Percentiles rank a stretch among this genome's conserved stretches.
phyloP scores from a whole-genome alignment of 2,329 filamentous ascomycete species.

The Daldinia eschscholtzii region DNA sequence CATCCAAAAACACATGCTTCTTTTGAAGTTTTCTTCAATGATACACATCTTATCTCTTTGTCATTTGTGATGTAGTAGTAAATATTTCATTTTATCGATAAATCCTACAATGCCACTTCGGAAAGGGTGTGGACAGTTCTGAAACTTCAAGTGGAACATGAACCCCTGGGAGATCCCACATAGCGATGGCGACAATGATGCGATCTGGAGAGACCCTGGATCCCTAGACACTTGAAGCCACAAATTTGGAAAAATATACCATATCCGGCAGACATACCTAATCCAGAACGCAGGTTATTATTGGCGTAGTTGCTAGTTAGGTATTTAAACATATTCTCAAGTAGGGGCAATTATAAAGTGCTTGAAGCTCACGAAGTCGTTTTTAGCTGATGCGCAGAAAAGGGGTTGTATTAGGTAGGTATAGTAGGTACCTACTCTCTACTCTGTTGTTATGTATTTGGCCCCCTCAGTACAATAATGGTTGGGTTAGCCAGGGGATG shows the following conservation, averaged over 20 bases:
- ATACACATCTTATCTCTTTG: constrained; percentile 20
- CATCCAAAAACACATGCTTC: constrained; percentile 1
- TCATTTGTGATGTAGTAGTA: constrained; percentile 4
- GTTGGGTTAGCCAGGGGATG: constrained; percentile 7
- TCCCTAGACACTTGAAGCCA: constrained; percentile 25
- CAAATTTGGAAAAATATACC: constrained; percentile 7
- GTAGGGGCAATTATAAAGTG: not conserved
- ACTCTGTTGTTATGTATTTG: constrained; percentile 26
- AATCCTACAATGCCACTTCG: constrained; percentile 26
- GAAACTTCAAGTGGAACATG: constrained; percentile 46
- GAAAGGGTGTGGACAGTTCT: constrained; percentile 40
- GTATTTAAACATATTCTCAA: not conserved
- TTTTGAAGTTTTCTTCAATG: not conserved
- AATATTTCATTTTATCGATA: constrained; percentile 14
- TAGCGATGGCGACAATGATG: constrained; percentile 41
- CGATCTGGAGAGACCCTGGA: constrained; percentile 34
- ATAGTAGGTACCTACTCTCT: constrained; percentile 12
- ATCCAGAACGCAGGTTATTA: not conserved
- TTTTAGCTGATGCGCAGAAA: constrained; percentile 39
- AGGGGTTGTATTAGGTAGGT: constrained; percentile 33
- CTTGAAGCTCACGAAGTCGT: constrained; percentile 27
- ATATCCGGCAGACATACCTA: constrained; percentile 3
- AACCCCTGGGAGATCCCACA: constrained; percentile 38
- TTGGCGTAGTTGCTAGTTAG: not conserved
- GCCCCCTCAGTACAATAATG: constrained; percentile 8